phyloP scores from a whole-genome alignment of 257 asterid species.

The Solanum ahanhuiri region DNA sequence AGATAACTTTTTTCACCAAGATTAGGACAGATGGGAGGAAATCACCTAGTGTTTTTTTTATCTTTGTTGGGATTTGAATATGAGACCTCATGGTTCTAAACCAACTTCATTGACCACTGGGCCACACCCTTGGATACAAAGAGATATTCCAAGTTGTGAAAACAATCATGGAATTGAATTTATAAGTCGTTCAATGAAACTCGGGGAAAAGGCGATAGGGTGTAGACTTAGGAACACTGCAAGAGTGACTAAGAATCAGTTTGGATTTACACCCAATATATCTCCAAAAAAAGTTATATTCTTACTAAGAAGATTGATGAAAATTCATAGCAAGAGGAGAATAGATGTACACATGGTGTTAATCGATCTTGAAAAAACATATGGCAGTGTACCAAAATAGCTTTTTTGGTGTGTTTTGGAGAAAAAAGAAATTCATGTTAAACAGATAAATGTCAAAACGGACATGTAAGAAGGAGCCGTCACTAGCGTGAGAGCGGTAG shows the following conservation, averaged over 20 bases:
- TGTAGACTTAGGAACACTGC: neutral
- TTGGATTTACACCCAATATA: neutral
- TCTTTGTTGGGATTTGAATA: neutral
- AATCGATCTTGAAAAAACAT: neutral
- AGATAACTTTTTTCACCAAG: neutral
- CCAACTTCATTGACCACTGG: neutral
- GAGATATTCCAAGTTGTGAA: neutral
- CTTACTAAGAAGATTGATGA: neutral
- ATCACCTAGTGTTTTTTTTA: neutral
- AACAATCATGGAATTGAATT: neutral
- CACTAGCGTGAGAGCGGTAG: neutral
- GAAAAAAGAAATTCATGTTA: neutral
- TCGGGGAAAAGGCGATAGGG: neutral
- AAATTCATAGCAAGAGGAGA: neutral
- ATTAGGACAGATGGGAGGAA: neutral
- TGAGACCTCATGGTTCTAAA: neutral
- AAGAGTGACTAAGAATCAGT: neutral
- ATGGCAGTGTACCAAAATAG: neutral
- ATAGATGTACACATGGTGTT: neutral
- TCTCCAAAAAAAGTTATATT: neutral
- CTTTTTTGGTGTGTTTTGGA: neutral
- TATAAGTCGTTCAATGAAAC: neutral
- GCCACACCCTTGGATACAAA: neutral
- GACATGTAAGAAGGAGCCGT: neutral
- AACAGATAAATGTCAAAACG: neutral